These are phyloP conservation scores for Aspergillus affinis DNA, from an alignment of 495 filamentous ascomycete species.

Conservation along the genomic window DNA sequence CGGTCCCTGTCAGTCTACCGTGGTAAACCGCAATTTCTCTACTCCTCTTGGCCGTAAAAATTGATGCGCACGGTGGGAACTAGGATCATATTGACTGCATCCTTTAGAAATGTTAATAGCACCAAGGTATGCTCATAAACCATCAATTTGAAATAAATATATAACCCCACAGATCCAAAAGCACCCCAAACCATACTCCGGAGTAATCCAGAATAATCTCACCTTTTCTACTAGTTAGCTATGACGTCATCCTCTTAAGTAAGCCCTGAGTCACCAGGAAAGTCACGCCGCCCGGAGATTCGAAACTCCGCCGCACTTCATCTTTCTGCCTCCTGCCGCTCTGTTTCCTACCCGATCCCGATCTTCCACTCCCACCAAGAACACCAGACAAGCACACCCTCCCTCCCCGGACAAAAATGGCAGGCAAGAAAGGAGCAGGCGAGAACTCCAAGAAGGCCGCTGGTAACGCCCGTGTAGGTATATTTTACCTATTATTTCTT, in stretches of 20 bases:
- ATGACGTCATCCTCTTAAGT: not conserved
- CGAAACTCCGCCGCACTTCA: not conserved
- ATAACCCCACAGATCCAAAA: too few species aligned
- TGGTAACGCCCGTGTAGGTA: constrained; percentile 70
- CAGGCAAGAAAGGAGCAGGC: constrained; percentile 61
- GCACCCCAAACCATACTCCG: too few species aligned
- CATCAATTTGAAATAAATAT: too few species aligned
- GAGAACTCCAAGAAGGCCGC: constrained; percentile 87
- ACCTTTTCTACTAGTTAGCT: too few species aligned
- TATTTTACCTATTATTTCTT: constrained; percentile 1
- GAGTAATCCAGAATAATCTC: too few species aligned
- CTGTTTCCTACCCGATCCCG: not conserved
- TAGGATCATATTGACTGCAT: too few species aligned
- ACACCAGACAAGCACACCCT: constrained; percentile 9
- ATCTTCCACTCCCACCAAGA: not conserved
- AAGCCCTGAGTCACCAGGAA: not conserved
- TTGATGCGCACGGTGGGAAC: too few species aligned
- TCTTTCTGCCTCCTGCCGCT: not conserved
- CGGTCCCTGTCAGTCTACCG: too few species aligned
- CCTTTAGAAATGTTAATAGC: too few species aligned
- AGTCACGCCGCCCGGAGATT: not conserved
- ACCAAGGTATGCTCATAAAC: too few species aligned
- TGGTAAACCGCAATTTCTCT: too few species aligned
- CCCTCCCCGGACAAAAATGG: constrained; percentile 30
- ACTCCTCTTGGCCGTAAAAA: too few species aligned